Evolutionary conservation across 225 moss, liverwort and hornwort species (phyloP), one percentile per base, ranked within the genome.

Genomic region (Straminergon stramineum): DNA sequence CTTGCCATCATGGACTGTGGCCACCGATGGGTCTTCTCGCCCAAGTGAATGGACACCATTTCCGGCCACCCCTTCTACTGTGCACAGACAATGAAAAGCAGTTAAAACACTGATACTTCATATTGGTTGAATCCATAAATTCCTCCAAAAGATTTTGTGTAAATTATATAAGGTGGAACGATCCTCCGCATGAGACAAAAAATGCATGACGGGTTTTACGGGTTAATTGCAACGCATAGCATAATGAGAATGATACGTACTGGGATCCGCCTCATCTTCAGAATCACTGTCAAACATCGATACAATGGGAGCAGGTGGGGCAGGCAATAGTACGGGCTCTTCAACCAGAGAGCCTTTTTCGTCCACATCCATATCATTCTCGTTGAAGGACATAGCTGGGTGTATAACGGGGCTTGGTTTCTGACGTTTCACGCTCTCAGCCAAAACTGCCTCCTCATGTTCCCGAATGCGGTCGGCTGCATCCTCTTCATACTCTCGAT

Each of bases 401-500:
- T 91, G 91, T 35, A 86, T 10, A 48, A 94, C 92, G 85, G 93
- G 85, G 89, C 94, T 98, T 70, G 94, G 94, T 86, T 95, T 96
- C 85, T 95, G 97, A 37, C 94, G 93, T 90, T 93, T 94, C 43
- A 92, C 88, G 83, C 88, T 89, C 89, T 92, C 94, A 66, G 91
- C 93, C 63, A 91, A 76, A 43, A 86, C 89, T 34, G 90, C 81
- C 82, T 96, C 92, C 81, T 98, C 98, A 58, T 91, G 91, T 86
- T 96, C 98, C 74, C 98, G 94, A 90, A 93, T 89, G 61, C 95
- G 92, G 81, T 98, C 98, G 75, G 96, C 97, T 30, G 82, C 73
- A 86, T 98, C 98, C 88, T 97, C 98, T 91, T 98, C 98, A 68
- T 91, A 91, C 84, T 98, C 98, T 78, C 98, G 92, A 31, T 94